Percentiles rank a stretch among this genome's conserved stretches.
Conservation (phyloP, 2,329 filamentous ascomycete species). For the Penicillium capsulatum region DNA sequence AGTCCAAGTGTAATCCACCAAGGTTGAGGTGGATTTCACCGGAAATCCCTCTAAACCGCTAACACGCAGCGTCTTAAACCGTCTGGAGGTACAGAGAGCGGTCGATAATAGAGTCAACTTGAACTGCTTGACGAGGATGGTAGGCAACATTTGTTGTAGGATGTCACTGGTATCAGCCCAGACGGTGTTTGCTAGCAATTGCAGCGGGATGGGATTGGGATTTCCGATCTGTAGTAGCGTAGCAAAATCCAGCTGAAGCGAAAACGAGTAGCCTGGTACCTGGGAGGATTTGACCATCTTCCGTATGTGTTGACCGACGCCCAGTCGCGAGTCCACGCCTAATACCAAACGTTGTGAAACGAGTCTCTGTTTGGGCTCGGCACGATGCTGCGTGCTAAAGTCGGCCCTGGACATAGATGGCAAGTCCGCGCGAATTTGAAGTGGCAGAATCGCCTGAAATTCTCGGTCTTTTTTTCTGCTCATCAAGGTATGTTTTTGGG, state of each 20-base stretch:
- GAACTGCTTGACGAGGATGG: slow-evolving; percentile 1
- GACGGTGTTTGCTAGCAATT: not conserved
- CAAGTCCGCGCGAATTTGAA: not conserved
- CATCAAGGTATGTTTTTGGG: not conserved
- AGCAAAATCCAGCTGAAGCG: slow-evolving; percentile 3
- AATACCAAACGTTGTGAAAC: slow-evolving; percentile 1
- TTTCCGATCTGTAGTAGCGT: slow-evolving; percentile 1
- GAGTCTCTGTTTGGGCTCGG: not conserved
- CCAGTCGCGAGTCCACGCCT: not conserved
- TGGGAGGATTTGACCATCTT: slow-evolving; percentile 1
- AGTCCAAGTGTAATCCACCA: not conserved
- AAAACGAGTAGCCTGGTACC: slow-evolving; percentile 2
- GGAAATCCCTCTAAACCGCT: no score
- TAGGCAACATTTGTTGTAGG: not conserved
- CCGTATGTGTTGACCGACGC: not conserved
- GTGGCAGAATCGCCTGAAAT: slow-evolving; percentile 1
- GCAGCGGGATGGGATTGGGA: slow-evolving; percentile 2
- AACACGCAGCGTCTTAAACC: not conserved
- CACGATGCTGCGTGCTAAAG: not conserved
- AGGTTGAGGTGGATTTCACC: not conserved
- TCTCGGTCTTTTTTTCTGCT: no score
- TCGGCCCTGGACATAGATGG: not conserved
- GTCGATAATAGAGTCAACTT: not conserved
- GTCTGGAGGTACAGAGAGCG: not conserved
- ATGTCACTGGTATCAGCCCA: slow-evolving; percentile 3